Conservation (phyloP, 805 yeast species). For the Wickerhamomyces bovis region DNA sequence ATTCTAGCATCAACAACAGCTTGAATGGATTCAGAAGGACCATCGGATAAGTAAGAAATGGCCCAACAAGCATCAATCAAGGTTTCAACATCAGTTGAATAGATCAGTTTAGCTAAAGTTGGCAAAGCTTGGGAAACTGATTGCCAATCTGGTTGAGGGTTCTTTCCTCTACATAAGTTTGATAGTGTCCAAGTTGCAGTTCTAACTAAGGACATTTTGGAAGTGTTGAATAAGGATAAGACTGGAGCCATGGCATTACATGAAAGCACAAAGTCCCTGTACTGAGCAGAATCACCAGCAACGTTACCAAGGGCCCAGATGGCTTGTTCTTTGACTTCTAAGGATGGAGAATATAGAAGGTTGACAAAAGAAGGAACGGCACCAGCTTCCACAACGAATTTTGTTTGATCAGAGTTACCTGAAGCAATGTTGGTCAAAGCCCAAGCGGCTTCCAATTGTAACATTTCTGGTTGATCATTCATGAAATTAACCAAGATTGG, state of each 20-base stretch:
- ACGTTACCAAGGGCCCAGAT: constrained; percentile 99
- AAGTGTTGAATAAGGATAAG: constrained; percentile 65
- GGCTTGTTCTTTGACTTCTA: constrained; percentile 96
- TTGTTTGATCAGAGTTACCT: constrained; percentile 85
- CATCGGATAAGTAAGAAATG: constrained; percentile 89
- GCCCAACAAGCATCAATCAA: constrained; percentile 99
- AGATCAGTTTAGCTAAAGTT: constrained; percentile 83
- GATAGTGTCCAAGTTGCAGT: constrained; percentile 98
- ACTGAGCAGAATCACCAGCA: constrained; percentile 91
- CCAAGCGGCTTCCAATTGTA: constrained; percentile 98
- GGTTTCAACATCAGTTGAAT: constrained; percentile 87
- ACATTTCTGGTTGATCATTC: constrained; percentile 72
- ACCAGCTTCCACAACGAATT: constrained; percentile 83
- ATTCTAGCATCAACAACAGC: constrained; percentile 95
- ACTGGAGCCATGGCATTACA: constrained; percentile 90
- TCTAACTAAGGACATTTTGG: constrained; percentile 85
- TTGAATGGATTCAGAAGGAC: constrained; percentile 87
- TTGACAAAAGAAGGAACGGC: constrained; percentile 91
- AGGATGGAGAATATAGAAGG: constrained; percentile 69
- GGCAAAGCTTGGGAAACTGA: constrained; percentile 85
- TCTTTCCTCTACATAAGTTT: constrained; percentile 92
- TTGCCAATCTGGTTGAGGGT: constrained; percentile 94
- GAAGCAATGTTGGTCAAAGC: constrained; percentile 98
- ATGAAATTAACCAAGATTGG: constrained; percentile 86
- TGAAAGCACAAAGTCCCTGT: constrained; percentile 81